Conservation (phyloP, 371 early-diverging fungal genomes). For the Mortierella sp. region DNA sequence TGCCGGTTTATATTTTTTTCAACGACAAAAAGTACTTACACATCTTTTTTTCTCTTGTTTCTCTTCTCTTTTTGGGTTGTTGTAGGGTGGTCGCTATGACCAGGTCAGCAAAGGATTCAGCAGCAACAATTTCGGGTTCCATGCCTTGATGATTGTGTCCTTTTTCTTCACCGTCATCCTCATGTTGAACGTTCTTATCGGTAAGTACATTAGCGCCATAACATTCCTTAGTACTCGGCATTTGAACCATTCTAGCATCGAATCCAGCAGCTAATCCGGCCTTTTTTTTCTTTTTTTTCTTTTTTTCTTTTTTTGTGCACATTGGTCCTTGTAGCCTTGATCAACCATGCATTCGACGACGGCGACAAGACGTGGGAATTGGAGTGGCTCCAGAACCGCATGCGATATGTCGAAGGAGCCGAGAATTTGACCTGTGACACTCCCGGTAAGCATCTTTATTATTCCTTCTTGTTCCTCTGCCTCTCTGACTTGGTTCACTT, state of each 20-base stretch:
- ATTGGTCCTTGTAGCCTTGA: constrained; percentile 18
- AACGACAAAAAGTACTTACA: neutral
- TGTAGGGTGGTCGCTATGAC: constrained; percentile 39
- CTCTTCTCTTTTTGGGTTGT: neutral
- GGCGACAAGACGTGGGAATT: constrained; percentile 26
- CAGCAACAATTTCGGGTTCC: constrained; percentile 10
- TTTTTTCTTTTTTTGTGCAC: neutral
- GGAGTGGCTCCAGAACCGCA: constrained; percentile 28
- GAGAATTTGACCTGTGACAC: constrained; percentile 32
- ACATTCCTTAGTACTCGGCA: neutral
- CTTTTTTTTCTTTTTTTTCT: neutral
- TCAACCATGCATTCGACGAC: constrained; percentile 20
- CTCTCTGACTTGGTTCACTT: too few species aligned
- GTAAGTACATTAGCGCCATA: constrained; percentile 19
- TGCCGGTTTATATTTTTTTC: neutral
- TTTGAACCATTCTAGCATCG: neutral
- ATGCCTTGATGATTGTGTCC: constrained; percentile 32
- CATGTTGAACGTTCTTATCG: constrained; percentile 40
- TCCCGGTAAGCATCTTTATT: neutral
- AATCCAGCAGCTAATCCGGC: neutral
- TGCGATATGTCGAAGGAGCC: constrained; percentile 24
- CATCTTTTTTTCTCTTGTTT: neutral
- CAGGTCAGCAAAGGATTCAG: constrained; percentile 17
- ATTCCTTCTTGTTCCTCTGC: too few species aligned
- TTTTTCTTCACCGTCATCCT: constrained; percentile 47